phyloP scores from a whole-genome alignment of 495 filamentous ascomycete species.

The Neurospora sp. region DNA sequence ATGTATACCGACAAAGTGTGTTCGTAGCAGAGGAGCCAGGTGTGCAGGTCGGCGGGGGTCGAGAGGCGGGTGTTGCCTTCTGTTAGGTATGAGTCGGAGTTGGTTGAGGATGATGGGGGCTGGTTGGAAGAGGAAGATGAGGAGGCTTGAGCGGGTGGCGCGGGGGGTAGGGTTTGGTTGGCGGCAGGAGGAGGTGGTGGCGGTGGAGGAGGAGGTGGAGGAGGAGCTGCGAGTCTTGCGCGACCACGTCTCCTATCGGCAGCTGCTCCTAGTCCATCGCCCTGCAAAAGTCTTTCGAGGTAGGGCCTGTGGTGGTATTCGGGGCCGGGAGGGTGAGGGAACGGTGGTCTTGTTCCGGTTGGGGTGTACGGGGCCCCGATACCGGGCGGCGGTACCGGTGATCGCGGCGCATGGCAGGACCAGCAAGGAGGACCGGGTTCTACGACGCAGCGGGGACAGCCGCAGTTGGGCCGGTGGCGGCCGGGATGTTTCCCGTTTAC shows the following conservation, averaged over 20 bases:
- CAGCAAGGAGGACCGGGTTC: slow-evolving; percentile 31
- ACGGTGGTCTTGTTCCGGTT: slow-evolving; percentile 1
- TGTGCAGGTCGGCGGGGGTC: slow-evolving; percentile 28
- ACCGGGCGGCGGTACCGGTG: slow-evolving; percentile 21
- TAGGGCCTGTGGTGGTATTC: slow-evolving; percentile 8
- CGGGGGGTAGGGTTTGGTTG: neutral
- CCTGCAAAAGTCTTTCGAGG: neutral
- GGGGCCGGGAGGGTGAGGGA: slow-evolving; percentile 3
- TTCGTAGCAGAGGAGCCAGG: slow-evolving; percentile 36
- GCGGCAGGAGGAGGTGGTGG: neutral
- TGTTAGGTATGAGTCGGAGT: slow-evolving; percentile 4
- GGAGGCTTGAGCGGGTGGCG: neutral
- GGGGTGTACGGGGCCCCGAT: slow-evolving; percentile 6
- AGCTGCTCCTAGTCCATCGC: neutral
- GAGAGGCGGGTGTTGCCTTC: slow-evolving; percentile 20
- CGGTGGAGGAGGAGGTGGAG: neutral
- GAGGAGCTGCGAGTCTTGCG: neutral
- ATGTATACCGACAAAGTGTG: slow-evolving; percentile 37
- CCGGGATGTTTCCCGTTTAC: slow-evolving; percentile 31
- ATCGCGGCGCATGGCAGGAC: slow-evolving; percentile 32
- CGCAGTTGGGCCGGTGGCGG: slow-evolving; percentile 31
- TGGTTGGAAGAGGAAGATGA: neutral
- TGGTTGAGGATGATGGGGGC: neutral
- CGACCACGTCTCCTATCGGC: neutral
- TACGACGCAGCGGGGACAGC: slow-evolving; percentile 28